phyloP scores from a whole-genome alignment of 768 basidiomycete species.

The Collybiopsis confluens region DNA sequence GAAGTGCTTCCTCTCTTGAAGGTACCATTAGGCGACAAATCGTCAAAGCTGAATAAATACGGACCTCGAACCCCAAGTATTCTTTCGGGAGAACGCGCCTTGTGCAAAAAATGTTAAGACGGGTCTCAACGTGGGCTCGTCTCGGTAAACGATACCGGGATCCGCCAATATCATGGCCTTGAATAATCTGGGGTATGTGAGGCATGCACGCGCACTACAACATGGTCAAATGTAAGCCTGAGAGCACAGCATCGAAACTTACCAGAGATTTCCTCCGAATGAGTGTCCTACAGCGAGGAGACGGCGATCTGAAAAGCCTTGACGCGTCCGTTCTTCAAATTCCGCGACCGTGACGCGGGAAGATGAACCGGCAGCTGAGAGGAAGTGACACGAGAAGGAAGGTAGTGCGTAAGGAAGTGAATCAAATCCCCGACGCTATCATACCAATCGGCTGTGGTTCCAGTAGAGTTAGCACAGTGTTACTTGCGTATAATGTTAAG shows the following conservation, averaged over 20 bases:
- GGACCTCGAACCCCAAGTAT: conserved; percentile 41
- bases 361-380: conserved; percentile 50
- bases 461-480: background rate
- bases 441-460: conserved; percentile 49
- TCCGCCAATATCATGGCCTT: conserved; percentile 71
- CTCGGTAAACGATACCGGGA: conserved; percentile 53
- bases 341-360: conserved; percentile 38
- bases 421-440: conserved; percentile 76
- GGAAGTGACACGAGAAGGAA: conserved; percentile 41
- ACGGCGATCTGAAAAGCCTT: conserved; percentile 50
- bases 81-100: conserved; percentile 55
- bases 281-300: conserved; percentile 79
- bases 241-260: conserved; percentile 24
- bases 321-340: conserved; percentile 33
- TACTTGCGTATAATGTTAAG: background rate
- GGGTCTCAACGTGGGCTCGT: conserved; percentile 16
- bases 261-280: conserved; percentile 79
- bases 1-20: conserved; percentile 56
- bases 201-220: conserved; percentile 58
- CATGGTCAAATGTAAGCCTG: background rate
- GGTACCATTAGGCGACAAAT: background rate
- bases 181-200: conserved; percentile 63
- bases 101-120: conserved; percentile 21
- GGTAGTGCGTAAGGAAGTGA: conserved; percentile 66
- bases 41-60: background rate